Evolutionary conservation across 1,139 yeast species (phyloP), one percentile per base, ranked within the genome.

Genomic region (Suhomyces panamericanus): DNA sequence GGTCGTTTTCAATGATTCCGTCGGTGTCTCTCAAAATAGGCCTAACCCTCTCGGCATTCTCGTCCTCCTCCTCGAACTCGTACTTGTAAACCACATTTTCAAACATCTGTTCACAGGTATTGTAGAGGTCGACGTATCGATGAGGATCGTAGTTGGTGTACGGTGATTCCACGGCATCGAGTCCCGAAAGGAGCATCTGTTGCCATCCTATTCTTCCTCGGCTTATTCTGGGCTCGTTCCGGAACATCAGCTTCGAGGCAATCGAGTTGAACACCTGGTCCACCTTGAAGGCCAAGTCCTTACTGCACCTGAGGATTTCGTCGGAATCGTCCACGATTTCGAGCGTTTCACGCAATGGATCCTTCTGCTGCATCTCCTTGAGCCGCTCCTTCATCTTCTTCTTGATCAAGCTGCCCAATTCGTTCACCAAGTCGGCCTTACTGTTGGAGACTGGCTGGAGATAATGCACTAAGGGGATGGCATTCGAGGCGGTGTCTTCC

Each of bases 371-470:
- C 26, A 49, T 15, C n/a, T 42, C 14, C 12, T 34, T 30, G 34
- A 47, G 35, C 16, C 42, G 43, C 1, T 50, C 38, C 15, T 54
- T 52, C 0, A 78, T 60, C 28, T 60, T 66, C 5, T 62, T 50
- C 42, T 71, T 71, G 24, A 75, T 58, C 2, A 68, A 33, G 1
- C 79, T 64, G 29, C 69, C 67, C 26, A 80, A 48, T 49, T 74
- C 78, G 33, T 69, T 56, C 17, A 64, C 53, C n/a, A 78, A 49
- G n/a, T 60, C 61, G 4, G 62, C 59, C 28, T 57, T 59, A 15
- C 75, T 64, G 48, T 70, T 69, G 3, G 65, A 52, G 9, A 39
- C 9, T 8, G 36, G 36, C 22, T 34, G 36, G 6, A 27, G n/a
- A 14, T 34, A 34, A 6, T 15, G 36, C 24, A 20, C 24, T 5